These are phyloP conservation scores for Neonectria punicea DNA, from an alignment of 2,329 filamentous ascomycete genomes.

Conservation along the genomic window DNA sequence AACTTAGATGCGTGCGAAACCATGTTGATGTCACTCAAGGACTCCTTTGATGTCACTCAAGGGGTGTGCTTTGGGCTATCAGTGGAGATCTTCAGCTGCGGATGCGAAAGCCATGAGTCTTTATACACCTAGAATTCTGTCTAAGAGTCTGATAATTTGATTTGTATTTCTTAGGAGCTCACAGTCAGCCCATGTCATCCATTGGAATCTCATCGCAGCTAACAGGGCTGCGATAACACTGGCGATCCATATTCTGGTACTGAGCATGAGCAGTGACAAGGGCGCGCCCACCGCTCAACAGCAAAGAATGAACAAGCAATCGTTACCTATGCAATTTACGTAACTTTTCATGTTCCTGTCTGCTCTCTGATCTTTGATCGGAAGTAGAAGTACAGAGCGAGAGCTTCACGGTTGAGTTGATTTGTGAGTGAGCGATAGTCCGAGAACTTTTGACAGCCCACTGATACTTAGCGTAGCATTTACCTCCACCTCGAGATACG, in stretches of 20 bases:
- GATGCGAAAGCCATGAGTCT: not conserved
- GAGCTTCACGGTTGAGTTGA: not conserved
- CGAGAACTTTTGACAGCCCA: not conserved
- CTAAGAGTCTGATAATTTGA: not conserved
- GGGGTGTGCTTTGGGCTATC: no score
- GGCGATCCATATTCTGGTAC: not conserved
- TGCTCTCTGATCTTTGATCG: not conserved
- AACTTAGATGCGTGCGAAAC: conserved; percentile 3
- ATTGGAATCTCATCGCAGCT: not conserved
- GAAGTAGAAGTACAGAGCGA: not conserved
- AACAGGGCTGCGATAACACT: not conserved
- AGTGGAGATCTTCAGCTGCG: no score
- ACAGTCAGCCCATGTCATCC: not conserved
- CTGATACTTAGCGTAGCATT: not conserved
- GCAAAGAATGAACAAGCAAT: not conserved
- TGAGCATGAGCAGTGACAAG: not conserved
- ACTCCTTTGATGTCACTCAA: not conserved
- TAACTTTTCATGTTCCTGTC: not conserved
- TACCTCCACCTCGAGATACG: not conserved
- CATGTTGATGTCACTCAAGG: conserved; percentile 6
- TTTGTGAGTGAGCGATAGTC: not conserved
- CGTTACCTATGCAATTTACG: not conserved
- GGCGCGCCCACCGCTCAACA: not conserved
- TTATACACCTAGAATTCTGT: not conserved
- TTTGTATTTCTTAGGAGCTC: not conserved